Conservation (phyloP, 2,329 filamentous ascomycete species). For the Chaetomium sp. region DNA sequence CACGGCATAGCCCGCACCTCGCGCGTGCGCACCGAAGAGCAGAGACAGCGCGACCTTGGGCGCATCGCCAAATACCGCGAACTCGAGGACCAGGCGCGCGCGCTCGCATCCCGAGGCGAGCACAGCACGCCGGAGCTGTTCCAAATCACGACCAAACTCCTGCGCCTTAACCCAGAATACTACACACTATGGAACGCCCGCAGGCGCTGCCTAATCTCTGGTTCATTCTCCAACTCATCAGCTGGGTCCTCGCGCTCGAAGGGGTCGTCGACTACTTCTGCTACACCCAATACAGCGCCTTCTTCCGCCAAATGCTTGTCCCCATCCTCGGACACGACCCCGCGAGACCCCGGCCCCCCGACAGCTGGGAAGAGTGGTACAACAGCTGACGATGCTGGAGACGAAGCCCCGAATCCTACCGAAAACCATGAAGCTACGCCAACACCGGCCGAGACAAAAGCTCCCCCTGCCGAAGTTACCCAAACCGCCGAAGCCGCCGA, state of each 20-base stretch:
- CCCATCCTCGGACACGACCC: constrained; percentile 48
- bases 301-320: constrained; percentile 55
- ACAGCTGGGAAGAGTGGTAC: constrained; percentile 49
- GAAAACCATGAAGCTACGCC: neutral
- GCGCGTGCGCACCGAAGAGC: constrained; percentile 59
- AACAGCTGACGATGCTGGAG: constrained; percentile 35
- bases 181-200: constrained; percentile 90
- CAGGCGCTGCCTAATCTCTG: constrained; percentile 59
- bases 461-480: neutral
- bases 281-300: constrained; percentile 50
- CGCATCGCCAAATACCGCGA: constrained; percentile 48
- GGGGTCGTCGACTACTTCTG: constrained; percentile 49
- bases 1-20: constrained; percentile 74
- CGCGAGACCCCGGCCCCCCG: constrained; percentile 39
- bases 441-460: neutral
- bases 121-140: constrained; percentile 54
- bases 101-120: constrained; percentile 38
- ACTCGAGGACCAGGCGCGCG: constrained; percentile 17
- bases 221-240: constrained; percentile 49
- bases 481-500: constrained; percentile 17
- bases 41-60: constrained; percentile 62
- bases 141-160: constrained; percentile 62
- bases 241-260: constrained; percentile 47
- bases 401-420: neutral
- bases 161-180: constrained; percentile 77